Evolutionary conservation across 352 stramenopile genomes (phyloP), one percentile per base, ranked within the genome.

Genomic region (Phytophthora aleatoria): DNA sequence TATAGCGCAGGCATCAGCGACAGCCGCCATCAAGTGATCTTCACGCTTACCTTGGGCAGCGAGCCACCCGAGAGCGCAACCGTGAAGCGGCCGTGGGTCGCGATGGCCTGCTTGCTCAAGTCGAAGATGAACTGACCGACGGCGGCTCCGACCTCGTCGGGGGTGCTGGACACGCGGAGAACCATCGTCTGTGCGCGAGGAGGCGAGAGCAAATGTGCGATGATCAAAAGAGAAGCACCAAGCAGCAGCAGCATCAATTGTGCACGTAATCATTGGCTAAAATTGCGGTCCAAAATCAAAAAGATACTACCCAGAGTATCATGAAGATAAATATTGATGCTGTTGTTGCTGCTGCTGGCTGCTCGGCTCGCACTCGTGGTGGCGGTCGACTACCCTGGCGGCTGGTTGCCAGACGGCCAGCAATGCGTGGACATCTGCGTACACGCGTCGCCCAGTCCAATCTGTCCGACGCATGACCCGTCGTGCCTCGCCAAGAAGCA

Each of bases 41-140:
- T 27, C 13, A 10, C 20, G 9, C 48, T 44, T 13, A 33, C 76
- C 74, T 88, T 94, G 24, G 90, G 90, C 44, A 96, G 72, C 9
- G 89, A 97, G 36, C 88, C 88, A 41, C 91, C 91, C 27, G 90
- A 97, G 50, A 97, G 78, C 49, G 91, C 91, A 54, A 97, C 56
- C 12, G 83, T 92, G 71, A 96, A 96, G 64, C 76, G 74, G 47
- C 77, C 87, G 49, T 75, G 63, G 20, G 70, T 50, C 1, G 73
- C 70, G 48, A 94, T 93, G 12, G 83, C 69, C 16, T 89, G 62
- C 60, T 86, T 66, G 76, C 84, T 94, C 13, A 85, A 61, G 48
- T 89, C 69, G 26, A 81, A 74, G 36, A 94, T 82, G 39, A 94
- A 70, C 49, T 79, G 56, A n/a, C 79, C 83, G 16, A 93, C 81